These are phyloP conservation scores for Talaromyces adpressus DNA, from an alignment of 495 filamentous ascomycete species.

Conservation along the genomic window DNA sequence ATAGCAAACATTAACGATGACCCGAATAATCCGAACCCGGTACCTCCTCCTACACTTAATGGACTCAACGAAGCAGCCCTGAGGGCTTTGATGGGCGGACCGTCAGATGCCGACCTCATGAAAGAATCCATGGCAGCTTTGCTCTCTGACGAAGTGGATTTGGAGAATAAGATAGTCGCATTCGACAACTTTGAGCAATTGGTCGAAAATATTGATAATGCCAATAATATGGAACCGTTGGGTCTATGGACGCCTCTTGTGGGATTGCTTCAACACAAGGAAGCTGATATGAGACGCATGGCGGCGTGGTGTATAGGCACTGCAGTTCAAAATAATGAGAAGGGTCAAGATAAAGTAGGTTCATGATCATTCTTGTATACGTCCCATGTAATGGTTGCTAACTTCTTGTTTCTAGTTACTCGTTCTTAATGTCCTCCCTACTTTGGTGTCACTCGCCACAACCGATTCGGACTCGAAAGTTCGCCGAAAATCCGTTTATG, in stretches of 20 bases:
- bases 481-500: constrained; percentile 82
- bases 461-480: constrained; percentile 53
- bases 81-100: constrained; percentile 67
- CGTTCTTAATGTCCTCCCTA: constrained; percentile 61
- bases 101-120: constrained; percentile 88
- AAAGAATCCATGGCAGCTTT: constrained; percentile 70
- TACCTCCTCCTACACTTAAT: constrained; percentile 24
- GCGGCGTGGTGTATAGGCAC: constrained; percentile 92
- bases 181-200: constrained; percentile 97
- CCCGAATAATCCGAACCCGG: constrained; percentile 35
- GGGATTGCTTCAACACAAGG: constrained; percentile 53
- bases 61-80: constrained; percentile 59
- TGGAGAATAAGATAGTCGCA: constrained; percentile 75
- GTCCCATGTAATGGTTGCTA: constrained; percentile 8
- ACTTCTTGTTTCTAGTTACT: constrained; percentile 41
- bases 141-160: constrained; percentile 49
- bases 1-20: constrained; percentile 28
- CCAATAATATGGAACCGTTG: constrained; percentile 77
- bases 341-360: constrained; percentile 65
- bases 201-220: constrained; percentile 88
- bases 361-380: neutral
- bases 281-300: constrained; percentile 65
- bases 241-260: constrained; percentile 78
- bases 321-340: constrained; percentile 91
- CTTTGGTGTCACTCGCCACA: constrained; percentile 57